A percentile compares a stretch with the other conserved stretches of the same genome.
These are phyloP conservation scores for Pisolithus marmoratus DNA, from an alignment of 768 basidiomycete species.

Conservation along the genomic window DNA sequence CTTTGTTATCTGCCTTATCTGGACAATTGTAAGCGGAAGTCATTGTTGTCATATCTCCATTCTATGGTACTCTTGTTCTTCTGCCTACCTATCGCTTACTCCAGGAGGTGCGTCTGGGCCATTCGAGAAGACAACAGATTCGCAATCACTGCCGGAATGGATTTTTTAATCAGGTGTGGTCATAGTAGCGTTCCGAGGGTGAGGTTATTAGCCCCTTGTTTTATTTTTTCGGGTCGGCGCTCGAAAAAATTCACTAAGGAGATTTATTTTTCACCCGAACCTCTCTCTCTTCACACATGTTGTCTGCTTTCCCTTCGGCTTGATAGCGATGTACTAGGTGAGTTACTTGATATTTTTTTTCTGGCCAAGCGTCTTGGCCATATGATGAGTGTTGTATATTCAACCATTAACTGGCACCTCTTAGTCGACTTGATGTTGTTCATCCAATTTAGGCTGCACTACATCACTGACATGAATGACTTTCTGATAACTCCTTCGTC, in stretches of 20 bases:
- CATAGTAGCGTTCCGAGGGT: too few relatives aligned
- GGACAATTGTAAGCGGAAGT: neutral
- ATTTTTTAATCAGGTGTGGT: too few relatives aligned
- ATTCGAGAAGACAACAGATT: too few relatives aligned
- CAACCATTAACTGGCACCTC: slow-evolving; percentile 80
- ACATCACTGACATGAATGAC: slow-evolving; percentile 77
- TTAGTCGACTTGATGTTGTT: slow-evolving; percentile 72
- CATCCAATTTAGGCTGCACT: slow-evolving; percentile 30
- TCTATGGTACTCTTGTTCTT: neutral
- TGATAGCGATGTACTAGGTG: slow-evolving; percentile 4
- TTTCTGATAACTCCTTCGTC: slow-evolving; percentile 35
- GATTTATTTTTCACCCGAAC: neutral
- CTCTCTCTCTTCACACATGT: too few relatives aligned
- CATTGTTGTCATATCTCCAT: neutral
- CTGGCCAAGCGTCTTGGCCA: slow-evolving; percentile 5
- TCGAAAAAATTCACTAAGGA: neutral
- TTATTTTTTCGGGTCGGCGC: neutral
- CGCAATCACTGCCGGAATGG: too few relatives aligned
- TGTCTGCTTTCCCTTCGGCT: neutral
- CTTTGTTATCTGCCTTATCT: slow-evolving; percentile 1
- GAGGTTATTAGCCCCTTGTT: too few relatives aligned
- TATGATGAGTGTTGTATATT: slow-evolving; percentile 79
- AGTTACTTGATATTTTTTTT: slow-evolving; percentile 6
- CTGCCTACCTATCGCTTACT: neutral
- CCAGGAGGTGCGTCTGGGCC: too few relatives aligned